phyloP scores from a whole-genome alignment of 169 alveolate species.

The Eimeria tenella region DNA sequence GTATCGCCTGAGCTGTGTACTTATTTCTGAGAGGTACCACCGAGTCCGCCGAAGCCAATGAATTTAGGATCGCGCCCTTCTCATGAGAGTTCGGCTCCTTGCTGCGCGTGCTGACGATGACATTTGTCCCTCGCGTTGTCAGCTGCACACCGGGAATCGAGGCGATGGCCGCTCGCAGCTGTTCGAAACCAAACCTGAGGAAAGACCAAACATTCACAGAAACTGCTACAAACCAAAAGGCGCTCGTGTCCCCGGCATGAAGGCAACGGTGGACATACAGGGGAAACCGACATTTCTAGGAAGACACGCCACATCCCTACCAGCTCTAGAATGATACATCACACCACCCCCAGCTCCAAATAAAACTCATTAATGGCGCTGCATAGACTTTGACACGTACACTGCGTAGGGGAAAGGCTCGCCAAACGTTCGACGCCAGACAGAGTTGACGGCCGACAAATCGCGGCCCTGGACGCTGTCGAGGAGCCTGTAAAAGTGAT shows the following conservation, averaged over 20 bases:
- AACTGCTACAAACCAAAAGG: neutral
- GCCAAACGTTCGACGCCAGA: conserved; percentile 28
- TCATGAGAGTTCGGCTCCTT: neutral
- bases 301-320: too few relatives aligned
- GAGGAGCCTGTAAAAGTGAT: neutral
- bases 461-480: conserved; percentile 32
- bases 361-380: too few relatives aligned
- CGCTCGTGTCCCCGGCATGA: too few relatives aligned
- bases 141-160: conserved; percentile 31
- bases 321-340: too few relatives aligned
- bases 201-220: neutral
- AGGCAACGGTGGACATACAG: too few relatives aligned
- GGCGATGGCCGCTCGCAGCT: conserved; percentile 20
- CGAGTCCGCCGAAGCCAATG: neutral
- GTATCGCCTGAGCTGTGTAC: neutral
- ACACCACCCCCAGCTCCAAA: too few relatives aligned
- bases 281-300: too few relatives aligned
- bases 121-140: neutral
- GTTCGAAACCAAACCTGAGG: conserved; percentile 20
- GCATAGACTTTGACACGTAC: neutral
- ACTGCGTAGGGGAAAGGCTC: conserved; percentile 22
- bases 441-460: conserved; percentile 41
- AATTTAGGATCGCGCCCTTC: neutral
- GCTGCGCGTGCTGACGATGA: neutral
- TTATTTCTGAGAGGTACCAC: neutral